Evolutionary conservation across 2,329 filamentous ascomycete species (phyloP).

Genomic region (Paecilomyces formosus): DNA sequence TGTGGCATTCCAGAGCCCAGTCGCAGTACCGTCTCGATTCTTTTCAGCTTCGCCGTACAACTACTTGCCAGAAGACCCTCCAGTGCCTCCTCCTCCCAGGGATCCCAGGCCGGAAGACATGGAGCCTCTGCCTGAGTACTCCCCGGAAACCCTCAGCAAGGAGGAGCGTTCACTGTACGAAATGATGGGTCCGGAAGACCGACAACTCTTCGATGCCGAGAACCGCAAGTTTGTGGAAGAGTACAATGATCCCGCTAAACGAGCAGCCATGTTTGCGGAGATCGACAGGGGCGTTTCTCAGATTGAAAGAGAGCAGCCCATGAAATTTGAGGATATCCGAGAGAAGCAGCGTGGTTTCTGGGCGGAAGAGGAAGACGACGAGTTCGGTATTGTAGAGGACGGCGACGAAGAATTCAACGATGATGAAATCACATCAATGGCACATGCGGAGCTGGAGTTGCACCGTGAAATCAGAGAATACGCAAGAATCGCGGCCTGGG

Average conservation of each 20-base stretch:
- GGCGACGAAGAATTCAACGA: slow-evolving; percentile 54
- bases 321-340: slow-evolving; percentile 21
- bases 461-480: slow-evolving; percentile 86
- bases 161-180: slow-evolving; percentile 32
- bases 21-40: slow-evolving; percentile 16
- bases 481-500: slow-evolving; percentile 81
- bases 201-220: slow-evolving; percentile 27
- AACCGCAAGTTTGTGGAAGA: slow-evolving; percentile 28
- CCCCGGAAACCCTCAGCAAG: slow-evolving; percentile 23
- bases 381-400: slow-evolving; percentile 41
- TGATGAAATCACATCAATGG: slow-evolving; percentile 76
- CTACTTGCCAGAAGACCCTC: slow-evolving; percentile 26
- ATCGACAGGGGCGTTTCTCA: slow-evolving; percentile 23
- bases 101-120: slow-evolving; percentile 20
- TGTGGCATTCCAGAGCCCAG: slow-evolving; percentile 4
- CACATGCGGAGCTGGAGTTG: slow-evolving; percentile 79
- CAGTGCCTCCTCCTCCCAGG: slow-evolving; percentile 19
- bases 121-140: slow-evolving; percentile 27
- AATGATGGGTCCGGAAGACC: slow-evolving; percentile 29
- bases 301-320: slow-evolving; percentile 22
- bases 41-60: slow-evolving; percentile 28
- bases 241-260: slow-evolving; percentile 27
- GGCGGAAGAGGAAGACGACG: slow-evolving; percentile 39
- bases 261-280: slow-evolving; percentile 20
- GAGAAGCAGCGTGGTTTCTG: slow-evolving; percentile 30